Conservation (phyloP, 306 rosid genomes). For the Castanopsis chinensis region DNA sequence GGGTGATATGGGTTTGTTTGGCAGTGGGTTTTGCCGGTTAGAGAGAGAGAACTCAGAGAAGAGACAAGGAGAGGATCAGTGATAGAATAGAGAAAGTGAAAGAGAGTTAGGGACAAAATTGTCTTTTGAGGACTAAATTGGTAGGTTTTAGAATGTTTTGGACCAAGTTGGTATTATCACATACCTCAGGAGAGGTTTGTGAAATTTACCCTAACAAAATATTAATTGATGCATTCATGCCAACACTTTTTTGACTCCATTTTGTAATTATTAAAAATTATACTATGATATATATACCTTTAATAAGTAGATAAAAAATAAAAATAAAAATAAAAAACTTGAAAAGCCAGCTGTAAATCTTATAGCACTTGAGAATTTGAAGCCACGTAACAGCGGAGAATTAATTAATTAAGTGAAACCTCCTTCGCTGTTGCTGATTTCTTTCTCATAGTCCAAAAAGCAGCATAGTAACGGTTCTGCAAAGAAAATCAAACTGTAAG, state of each 20-base stretch:
- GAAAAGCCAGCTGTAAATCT: neutral
- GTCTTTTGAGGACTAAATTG: no score
- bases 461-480: conserved; percentile 88
- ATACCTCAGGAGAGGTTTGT: no score
- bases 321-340: neutral
- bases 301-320: neutral
- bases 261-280: neutral
- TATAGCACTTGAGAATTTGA: neutral
- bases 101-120: no score
- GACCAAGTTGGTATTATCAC: no score
- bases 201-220: neutral
- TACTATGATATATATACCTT: neutral
- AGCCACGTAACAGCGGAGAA: neutral
- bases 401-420: neutral
- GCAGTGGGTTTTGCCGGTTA: no score
- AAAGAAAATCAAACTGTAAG: conserved; percentile 15
- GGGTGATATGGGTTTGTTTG: no score
- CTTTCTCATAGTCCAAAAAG: conserved; percentile 92
- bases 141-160: no score
- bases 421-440: conserved; percentile 26
- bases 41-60: no score
- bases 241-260: neutral
- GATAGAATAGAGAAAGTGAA: no score
- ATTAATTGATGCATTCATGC: neutral
- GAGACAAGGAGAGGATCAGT: no score